Percentiles rank a stretch among this genome's conserved stretches.
Conservation (phyloP, 192 early-diverging fungal genomes). For the Chytriomyces sp. region DNA sequence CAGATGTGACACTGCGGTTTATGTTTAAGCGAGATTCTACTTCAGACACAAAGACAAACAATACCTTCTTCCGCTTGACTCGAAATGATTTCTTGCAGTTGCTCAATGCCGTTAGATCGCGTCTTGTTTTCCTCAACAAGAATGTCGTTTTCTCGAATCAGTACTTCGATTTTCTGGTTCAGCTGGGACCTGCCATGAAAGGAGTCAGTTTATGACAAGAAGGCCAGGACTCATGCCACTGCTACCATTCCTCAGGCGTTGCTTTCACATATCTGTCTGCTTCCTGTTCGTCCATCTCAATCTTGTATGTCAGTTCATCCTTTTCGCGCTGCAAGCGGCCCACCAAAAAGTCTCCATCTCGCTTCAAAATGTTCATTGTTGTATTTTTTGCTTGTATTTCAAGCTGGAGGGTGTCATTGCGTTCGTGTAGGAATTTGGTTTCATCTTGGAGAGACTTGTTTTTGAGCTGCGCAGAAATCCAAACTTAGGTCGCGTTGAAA, state of each 20-base stretch:
- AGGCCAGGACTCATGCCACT: neutral
- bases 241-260: slow-evolving; percentile 5
- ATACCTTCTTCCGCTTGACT: slow-evolving; percentile 37
- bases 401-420: neutral
- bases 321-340: neutral
- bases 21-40: no score
- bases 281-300: slow-evolving; percentile 1
- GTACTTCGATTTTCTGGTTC: slow-evolving; percentile 27
- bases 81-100: slow-evolving; percentile 33
- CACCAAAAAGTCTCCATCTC: neutral
- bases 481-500: neutral
- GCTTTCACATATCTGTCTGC: slow-evolving; percentile 6
- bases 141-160: slow-evolving; percentile 52
- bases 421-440: neutral
- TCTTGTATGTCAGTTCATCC: slow-evolving; percentile 4
- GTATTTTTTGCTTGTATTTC: slow-evolving; percentile 5
- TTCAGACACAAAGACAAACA: no score
- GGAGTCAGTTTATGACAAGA: neutral
- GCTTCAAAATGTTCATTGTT: neutral
- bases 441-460: slow-evolving; percentile 11
- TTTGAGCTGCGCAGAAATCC: neutral
- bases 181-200: slow-evolving; percentile 13
- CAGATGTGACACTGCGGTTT: slow-evolving; percentile 4
- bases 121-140: slow-evolving; percentile 45
- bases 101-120: slow-evolving; percentile 28